Percentiles rank a stretch among this genome's conserved stretches.
These are phyloP conservation scores for Candida koratica DNA, from an alignment of 805 yeast species.

Conservation along the genomic window DNA sequence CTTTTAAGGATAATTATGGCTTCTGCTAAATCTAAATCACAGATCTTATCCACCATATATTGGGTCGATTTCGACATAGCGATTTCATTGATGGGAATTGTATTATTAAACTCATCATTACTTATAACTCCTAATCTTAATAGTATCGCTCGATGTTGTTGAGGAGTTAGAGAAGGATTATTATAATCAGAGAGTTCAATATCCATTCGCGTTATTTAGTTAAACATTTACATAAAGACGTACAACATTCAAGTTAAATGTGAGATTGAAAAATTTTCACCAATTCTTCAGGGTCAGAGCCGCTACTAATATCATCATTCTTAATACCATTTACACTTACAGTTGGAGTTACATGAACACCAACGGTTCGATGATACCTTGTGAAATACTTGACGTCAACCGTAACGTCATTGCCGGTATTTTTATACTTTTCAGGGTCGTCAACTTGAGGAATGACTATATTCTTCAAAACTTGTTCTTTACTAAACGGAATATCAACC, in stretches of 20 bases:
- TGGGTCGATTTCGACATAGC: slow-evolving; percentile 13
- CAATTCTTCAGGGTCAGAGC: slow-evolving; percentile 49
- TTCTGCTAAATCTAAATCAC: slow-evolving; percentile 17
- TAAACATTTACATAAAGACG: background rate
- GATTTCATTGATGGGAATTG: slow-evolving; percentile 9
- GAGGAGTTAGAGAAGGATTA: background rate
- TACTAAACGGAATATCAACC: slow-evolving; percentile 26
- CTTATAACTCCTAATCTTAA: slow-evolving; percentile 22
- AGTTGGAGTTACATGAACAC: slow-evolving; percentile 84
- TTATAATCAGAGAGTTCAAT: slow-evolving; percentile 9
- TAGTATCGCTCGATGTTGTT: slow-evolving; percentile 17
- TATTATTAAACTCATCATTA: slow-evolving; percentile 17
- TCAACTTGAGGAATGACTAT: slow-evolving; percentile 30
- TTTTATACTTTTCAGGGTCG: slow-evolving; percentile 32
- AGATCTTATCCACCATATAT: slow-evolving; percentile 31
- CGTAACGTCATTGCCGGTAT: slow-evolving; percentile 56
- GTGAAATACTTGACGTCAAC: slow-evolving; percentile 71
- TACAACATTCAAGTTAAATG: slow-evolving; percentile 13
- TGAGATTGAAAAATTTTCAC: slow-evolving; percentile 33
- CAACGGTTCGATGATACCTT: slow-evolving; percentile 67
- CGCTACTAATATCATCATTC: slow-evolving; percentile 55
- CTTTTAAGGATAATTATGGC: slow-evolving; percentile 33
- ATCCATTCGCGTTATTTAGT: slow-evolving; percentile 4
- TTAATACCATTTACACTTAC: slow-evolving; percentile 67
- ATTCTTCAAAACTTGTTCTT: slow-evolving; percentile 31